Percentiles rank a stretch among this genome's conserved stretches.
Conservation (phyloP, 2,329 filamentous ascomycete genomes). For the Ambrosiella xylebori region DNA sequence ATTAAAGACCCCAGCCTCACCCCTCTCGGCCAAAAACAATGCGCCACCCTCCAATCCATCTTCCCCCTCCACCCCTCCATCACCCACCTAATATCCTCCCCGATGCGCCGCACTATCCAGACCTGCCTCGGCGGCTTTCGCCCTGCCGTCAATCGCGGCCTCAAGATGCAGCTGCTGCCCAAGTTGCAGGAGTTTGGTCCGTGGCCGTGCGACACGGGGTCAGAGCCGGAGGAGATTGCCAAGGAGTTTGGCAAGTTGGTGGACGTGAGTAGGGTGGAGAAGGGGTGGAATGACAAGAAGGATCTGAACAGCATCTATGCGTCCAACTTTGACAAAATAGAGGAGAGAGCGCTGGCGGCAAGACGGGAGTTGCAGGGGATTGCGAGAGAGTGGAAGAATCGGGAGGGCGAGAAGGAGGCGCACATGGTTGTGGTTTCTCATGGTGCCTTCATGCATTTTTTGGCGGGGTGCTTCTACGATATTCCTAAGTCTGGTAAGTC, state of each 20-base stretch:
- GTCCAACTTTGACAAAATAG: slow-evolving; percentile 35
- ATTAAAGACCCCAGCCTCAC: slow-evolving; percentile 69
- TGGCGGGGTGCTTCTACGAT: slow-evolving; percentile 67
- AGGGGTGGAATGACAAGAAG: slow-evolving; percentile 57
- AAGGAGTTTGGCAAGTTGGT: slow-evolving; percentile 45
- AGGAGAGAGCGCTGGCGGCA: slow-evolving; percentile 41
- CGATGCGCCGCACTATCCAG: slow-evolving; percentile 63
- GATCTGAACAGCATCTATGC: slow-evolving; percentile 25
- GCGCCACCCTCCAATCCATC: slow-evolving; percentile 36
- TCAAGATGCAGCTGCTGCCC: slow-evolving; percentile 46
- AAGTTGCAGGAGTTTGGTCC: slow-evolving; percentile 64
- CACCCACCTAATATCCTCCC: slow-evolving; percentile 59
- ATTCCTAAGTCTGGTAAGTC: slow-evolving; percentile 26
- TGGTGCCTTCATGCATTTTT: slow-evolving; percentile 67
- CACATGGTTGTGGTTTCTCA: slow-evolving; percentile 67
- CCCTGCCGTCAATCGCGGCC: slow-evolving; percentile 23
- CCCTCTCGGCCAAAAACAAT: slow-evolving; percentile 58
- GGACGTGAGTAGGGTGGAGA: slow-evolving; percentile 43
- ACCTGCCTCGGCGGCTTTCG: slow-evolving; percentile 58
- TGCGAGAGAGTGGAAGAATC: slow-evolving; percentile 24
- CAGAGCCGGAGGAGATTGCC: slow-evolving; percentile 33
- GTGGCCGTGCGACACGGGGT: slow-evolving; percentile 61
- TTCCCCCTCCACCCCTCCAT: slow-evolving; percentile 52
- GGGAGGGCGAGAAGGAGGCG: slow-evolving; percentile 26
- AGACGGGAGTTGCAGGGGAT: slow-evolving; percentile 38